Percentiles rank a stretch among this genome's conserved stretches.
These are phyloP conservation scores for Thielaviopsis euricoi DNA, from an alignment of 2,329 filamentous ascomycete species.

Conservation along the genomic window DNA sequence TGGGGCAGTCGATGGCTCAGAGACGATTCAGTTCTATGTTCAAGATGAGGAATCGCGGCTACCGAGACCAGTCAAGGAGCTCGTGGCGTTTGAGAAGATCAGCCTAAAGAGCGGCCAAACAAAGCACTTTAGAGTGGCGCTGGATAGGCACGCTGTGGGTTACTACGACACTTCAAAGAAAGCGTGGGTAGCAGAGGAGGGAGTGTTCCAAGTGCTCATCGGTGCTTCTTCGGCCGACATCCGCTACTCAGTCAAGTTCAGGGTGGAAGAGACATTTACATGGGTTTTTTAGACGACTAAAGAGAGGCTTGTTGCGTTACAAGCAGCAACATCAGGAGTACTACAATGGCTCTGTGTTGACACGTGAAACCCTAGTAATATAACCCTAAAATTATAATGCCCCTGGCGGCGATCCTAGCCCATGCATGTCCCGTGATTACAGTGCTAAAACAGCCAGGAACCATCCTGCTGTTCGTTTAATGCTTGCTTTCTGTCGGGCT, in stretches of 20 bases:
- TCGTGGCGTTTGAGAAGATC: conserved; percentile 53
- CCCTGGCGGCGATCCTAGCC: neutral
- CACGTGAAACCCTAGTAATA: neutral
- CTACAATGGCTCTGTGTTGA: no score
- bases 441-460: neutral
- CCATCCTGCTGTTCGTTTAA: neutral
- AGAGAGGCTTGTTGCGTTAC: neutral
- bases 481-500: no score
- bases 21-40: conserved; percentile 54
- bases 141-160: conserved; percentile 35
- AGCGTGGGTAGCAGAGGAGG: conserved; percentile 51
- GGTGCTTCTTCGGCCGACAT: conserved; percentile 48
- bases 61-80: conserved; percentile 52
- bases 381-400: neutral
- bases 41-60: conserved; percentile 45
- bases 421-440: neutral
- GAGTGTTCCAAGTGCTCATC: conserved; percentile 41
- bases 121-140: conserved; percentile 27
- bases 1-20: conserved; percentile 37
- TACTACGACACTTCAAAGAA: conserved; percentile 45
- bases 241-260: conserved; percentile 34
- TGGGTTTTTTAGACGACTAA: conserved; percentile 38
- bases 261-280: conserved; percentile 46
- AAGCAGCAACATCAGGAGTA: neutral
- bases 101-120: conserved; percentile 39